Percentiles rank a stretch among this genome's conserved stretches.
phyloP scores from a whole-genome alignment of 305 asterid species.

The Fraxinus greggii region DNA sequence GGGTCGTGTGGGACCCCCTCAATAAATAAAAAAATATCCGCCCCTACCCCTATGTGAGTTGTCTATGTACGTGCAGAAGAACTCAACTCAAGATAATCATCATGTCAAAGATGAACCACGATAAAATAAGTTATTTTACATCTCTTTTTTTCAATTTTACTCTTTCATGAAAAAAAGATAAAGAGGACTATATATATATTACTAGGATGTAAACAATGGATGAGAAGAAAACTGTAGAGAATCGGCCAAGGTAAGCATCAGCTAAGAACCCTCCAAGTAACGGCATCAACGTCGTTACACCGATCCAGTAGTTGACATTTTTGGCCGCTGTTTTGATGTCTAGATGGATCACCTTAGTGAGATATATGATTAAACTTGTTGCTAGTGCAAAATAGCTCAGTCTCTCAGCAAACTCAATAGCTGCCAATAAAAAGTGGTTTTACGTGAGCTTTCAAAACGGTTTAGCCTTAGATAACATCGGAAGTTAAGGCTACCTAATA shows the following conservation, averaged over 20 bases:
- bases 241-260: slow-evolving; percentile 78
- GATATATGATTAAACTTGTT: slow-evolving; percentile 71
- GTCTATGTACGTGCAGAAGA: too few species aligned
- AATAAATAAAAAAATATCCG: too few species aligned
- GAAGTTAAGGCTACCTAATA: not conserved
- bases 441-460: not conserved
- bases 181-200: not conserved
- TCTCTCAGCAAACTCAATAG: slow-evolving; percentile 82
- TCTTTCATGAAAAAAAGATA: not conserved
- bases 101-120: not conserved
- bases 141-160: not conserved
- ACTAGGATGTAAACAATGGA: slow-evolving; percentile 67
- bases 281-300: slow-evolving; percentile 78
- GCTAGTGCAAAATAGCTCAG: slow-evolving; percentile 77
- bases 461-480: slow-evolving; percentile 69
- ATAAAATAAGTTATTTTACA: not conserved
- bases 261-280: slow-evolving; percentile 79
- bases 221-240: slow-evolving; percentile 57
- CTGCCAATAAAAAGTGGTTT: slow-evolving; percentile 32
- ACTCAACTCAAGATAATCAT: too few species aligned
- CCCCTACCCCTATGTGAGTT: too few species aligned
- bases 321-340: slow-evolving; percentile 81
- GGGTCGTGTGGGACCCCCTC: too few species aligned
- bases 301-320: slow-evolving; percentile 74
- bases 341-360: slow-evolving; percentile 65